Evolutionary conservation across 768 basidiomycete genomes (phyloP).

Genomic region (Lentinula guzmanii): DNA sequence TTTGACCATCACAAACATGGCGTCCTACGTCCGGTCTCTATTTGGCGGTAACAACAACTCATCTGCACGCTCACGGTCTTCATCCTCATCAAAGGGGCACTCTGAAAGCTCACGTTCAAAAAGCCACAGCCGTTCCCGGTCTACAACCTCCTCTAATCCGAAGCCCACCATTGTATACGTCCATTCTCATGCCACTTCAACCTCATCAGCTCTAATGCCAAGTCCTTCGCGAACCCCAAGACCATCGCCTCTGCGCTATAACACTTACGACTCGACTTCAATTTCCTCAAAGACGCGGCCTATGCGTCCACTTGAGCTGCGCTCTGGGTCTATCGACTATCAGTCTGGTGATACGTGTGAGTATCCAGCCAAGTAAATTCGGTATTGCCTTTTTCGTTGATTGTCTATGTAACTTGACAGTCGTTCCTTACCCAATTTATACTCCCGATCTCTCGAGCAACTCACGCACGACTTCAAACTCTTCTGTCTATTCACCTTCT

Average conservation of each 20-base stretch:
- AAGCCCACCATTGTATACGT: slow-evolving; percentile 37
- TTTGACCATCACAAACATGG: slow-evolving; percentile 25
- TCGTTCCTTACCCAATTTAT: slow-evolving; percentile 20
- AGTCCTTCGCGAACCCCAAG: slow-evolving; percentile 28
- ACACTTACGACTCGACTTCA: slow-evolving; percentile 25
- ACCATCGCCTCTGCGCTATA: slow-evolving; percentile 36
- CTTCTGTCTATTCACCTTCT: slow-evolving; percentile 7
- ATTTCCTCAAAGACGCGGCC: slow-evolving; percentile 14
- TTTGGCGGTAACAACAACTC: slow-evolving; percentile 2
- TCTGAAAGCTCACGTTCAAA: slow-evolving; percentile 24
- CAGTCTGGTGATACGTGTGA: slow-evolving; percentile 15
- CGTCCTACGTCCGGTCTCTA: slow-evolving; percentile 38
- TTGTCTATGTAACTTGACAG: neutral
- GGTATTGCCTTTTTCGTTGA: neutral
- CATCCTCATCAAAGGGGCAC: slow-evolving; percentile 13
- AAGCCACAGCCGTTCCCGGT: slow-evolving; percentile 36
- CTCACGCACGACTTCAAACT: slow-evolving; percentile 9
- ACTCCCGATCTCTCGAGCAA: slow-evolving; percentile 14
- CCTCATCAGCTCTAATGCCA: slow-evolving; percentile 28
- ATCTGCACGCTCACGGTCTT: slow-evolving; percentile 8
- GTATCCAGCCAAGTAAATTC: neutral
- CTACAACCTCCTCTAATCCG: slow-evolving; percentile 23
- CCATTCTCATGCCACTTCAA: slow-evolving; percentile 22
- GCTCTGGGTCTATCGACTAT: slow-evolving; percentile 21
- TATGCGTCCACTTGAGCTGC: slow-evolving; percentile 24